A percentile compares a stretch with the other conserved stretches of the same genome.
Conservation (phyloP, 106 monocot genomes). For the Hemerocallis citrina region DNA sequence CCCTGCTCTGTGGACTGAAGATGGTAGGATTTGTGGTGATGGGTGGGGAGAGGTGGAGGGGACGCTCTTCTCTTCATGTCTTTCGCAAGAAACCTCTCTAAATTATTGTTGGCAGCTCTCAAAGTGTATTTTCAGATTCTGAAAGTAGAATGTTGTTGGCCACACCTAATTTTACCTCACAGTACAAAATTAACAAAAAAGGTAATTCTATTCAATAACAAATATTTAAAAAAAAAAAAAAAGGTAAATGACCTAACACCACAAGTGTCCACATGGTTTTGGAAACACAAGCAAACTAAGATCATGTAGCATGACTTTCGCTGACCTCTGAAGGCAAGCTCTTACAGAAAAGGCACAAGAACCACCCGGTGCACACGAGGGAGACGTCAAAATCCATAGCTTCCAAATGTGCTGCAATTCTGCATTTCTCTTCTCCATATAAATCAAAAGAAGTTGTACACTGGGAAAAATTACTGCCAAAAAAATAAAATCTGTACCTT, state of each 20-base stretch:
- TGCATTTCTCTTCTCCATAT: constrained; percentile 27
- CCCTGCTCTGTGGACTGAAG: no score
- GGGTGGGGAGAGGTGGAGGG: no score
- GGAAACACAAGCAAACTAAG: background rate
- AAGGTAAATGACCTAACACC: background rate
- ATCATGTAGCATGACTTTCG: background rate
- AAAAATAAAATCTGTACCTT: constrained; percentile 44
- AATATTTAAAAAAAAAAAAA: no score
- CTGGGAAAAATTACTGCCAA: background rate
- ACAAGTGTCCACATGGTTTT: background rate
- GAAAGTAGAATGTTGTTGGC: no score
- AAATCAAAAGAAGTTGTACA: background rate
- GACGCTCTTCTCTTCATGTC: no score
- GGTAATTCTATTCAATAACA: no score
- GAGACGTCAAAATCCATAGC: constrained; percentile 86
- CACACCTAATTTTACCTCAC: no score
- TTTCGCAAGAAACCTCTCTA: no score
- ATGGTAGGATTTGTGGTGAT: no score
- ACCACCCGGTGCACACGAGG: constrained; percentile 91
- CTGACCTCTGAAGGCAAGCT: constrained; percentile 97
- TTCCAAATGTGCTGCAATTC: constrained; percentile 86
- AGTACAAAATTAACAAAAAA: no score
- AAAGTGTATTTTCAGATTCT: no score
- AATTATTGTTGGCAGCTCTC: no score
- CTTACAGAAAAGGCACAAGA: constrained; percentile 93